Conservation (phyloP, 108 stramenopile genomes). For the Nitzschia sp. region DNA sequence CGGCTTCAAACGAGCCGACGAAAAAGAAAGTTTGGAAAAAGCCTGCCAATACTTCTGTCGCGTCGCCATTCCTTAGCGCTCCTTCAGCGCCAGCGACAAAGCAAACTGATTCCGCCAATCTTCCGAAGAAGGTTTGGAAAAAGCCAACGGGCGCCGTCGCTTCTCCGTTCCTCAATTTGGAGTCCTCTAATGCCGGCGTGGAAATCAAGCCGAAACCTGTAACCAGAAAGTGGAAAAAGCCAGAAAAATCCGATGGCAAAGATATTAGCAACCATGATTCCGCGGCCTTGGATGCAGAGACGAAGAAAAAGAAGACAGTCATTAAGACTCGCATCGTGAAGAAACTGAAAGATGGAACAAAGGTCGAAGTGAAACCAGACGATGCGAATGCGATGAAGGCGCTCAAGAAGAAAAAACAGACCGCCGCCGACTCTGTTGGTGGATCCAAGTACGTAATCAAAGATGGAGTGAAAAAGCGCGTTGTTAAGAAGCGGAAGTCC, state of each 20-base stretch:
- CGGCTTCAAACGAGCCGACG: too few relatives aligned
- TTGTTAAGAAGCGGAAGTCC: slow-evolving; percentile 1
- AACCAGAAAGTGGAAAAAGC: neutral
- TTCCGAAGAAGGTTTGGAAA: slow-evolving; percentile 1
- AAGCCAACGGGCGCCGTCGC: neutral
- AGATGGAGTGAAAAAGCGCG: neutral
- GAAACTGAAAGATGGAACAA: neutral
- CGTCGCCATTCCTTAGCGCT: too few relatives aligned
- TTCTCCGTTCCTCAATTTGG: neutral
- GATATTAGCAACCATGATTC: too few relatives aligned
- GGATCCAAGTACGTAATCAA: neutral
- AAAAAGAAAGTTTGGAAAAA: too few relatives aligned
- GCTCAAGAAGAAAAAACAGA: neutral
- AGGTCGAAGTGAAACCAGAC: neutral
- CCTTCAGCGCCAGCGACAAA: too few relatives aligned
- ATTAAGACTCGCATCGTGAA: neutral
- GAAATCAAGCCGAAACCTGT: neutral
- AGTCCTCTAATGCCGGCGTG: neutral
- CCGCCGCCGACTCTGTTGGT: neutral
- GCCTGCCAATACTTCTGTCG: too few relatives aligned
- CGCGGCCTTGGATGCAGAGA: neutral
- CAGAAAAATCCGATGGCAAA: neutral
- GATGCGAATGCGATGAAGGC: neutral
- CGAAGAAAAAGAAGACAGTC: neutral
- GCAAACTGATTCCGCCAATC: too few relatives aligned